These are phyloP conservation scores for Saturnispora mendoncae DNA, from an alignment of 805 yeast species.

Conservation along the genomic window DNA sequence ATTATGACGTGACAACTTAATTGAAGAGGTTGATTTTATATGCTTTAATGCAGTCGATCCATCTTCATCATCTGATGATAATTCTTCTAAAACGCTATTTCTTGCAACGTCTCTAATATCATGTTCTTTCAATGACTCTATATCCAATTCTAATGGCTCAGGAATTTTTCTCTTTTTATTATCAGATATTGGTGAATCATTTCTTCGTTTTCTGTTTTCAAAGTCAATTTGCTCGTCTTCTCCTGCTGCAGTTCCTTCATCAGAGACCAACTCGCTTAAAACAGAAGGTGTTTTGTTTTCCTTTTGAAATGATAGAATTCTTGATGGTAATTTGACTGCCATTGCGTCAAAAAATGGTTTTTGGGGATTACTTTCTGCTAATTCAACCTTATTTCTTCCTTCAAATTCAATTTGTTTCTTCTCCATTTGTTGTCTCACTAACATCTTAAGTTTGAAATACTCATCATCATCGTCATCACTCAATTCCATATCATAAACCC, in stretches of 20 bases:
- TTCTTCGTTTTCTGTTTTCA: slow-evolving; percentile 13
- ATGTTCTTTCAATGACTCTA: slow-evolving; percentile 9
- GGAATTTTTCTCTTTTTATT: slow-evolving; percentile 14
- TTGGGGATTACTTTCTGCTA: slow-evolving; percentile 11
- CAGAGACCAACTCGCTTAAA: slow-evolving; percentile 16
- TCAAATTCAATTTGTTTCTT: slow-evolving; percentile 35
- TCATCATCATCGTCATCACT: slow-evolving; percentile 68
- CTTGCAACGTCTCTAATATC: slow-evolving; percentile 3
- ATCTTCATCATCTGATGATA: slow-evolving; percentile 26
- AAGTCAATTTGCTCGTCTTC: slow-evolving; percentile 23
- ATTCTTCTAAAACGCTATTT: slow-evolving; percentile 11
- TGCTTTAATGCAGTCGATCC: slow-evolving; percentile 32
- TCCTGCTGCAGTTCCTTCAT: slow-evolving; percentile 18
- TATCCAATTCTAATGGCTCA: slow-evolving; percentile 5
- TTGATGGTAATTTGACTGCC: slow-evolving; percentile 12
- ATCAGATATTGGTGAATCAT: slow-evolving; percentile 16
- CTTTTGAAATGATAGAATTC: slow-evolving; percentile 9
- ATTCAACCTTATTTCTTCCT: slow-evolving; percentile 23
- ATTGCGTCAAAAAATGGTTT: slow-evolving; percentile 16
- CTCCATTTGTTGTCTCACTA: slow-evolving; percentile 10
- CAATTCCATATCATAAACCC: slow-evolving; percentile 50
- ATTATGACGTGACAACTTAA: slow-evolving; percentile 45
- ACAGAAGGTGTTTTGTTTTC: slow-evolving; percentile 7
- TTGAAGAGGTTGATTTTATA: slow-evolving; percentile 25
- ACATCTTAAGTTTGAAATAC: slow-evolving; percentile 5